These are phyloP conservation scores for Tremella fuciformis DNA, from an alignment of 768 basidiomycete genomes.

Conservation along the genomic window DNA sequence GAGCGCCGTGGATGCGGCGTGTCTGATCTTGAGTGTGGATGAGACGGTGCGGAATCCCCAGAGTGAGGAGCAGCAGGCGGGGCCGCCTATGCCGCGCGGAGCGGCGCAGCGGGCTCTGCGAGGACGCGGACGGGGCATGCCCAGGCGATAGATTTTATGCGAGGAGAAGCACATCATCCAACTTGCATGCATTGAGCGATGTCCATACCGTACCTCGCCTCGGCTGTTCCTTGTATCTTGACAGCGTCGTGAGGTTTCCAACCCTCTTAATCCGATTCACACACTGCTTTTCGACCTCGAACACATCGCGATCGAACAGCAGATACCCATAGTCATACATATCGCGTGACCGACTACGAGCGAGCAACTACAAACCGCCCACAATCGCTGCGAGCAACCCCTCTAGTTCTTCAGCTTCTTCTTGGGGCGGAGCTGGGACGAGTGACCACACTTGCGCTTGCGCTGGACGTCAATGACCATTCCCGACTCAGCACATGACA, in stretches of 20 bases:
- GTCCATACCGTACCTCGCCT: neutral
- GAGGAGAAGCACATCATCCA: neutral
- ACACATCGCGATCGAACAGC: too few relatives aligned
- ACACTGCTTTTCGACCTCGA: too few relatives aligned
- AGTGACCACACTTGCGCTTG: constrained; percentile 53
- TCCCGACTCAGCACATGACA: neutral
- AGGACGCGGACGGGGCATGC: constrained; percentile 74
- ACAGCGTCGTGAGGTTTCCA: too few relatives aligned
- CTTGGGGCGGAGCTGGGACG: constrained; percentile 60
- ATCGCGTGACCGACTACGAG: too few relatives aligned
- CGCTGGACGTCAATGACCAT: constrained; percentile 49
- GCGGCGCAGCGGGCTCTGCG: constrained; percentile 78
- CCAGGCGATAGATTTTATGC: constrained; percentile 30
- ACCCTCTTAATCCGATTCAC: too few relatives aligned
- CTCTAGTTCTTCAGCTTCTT: constrained; percentile 77
- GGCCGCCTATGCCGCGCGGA: constrained; percentile 91
- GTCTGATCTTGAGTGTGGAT: constrained; percentile 90
- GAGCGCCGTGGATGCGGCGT: constrained; percentile 94
- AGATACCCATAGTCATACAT: too few relatives aligned
- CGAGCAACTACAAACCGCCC: too few relatives aligned
- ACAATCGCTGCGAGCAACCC: too few relatives aligned
- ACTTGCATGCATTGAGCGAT: constrained; percentile 7
- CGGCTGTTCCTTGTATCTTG: too few relatives aligned
- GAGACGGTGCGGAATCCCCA: constrained; percentile 96
- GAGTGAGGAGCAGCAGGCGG: constrained; percentile 62